Evolutionary conservation across 225 moss, liverwort and hornwort genomes (phyloP).

Genomic region (Physcomitrellopsis africana): DNA sequence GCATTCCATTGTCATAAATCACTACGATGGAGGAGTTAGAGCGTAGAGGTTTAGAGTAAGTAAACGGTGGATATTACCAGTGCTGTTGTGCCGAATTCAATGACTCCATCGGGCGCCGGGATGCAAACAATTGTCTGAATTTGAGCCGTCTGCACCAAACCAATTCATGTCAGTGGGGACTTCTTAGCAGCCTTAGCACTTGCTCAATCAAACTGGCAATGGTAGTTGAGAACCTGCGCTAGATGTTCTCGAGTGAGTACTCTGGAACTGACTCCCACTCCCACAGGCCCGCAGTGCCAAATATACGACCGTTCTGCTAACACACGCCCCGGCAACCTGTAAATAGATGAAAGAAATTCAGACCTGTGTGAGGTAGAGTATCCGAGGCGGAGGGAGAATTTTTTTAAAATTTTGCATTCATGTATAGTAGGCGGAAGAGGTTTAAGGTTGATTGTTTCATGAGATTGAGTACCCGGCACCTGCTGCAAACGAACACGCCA

Average conservation of each 20-base stretch:
- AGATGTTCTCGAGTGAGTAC: conserved; percentile 47
- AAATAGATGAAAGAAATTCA: not conserved
- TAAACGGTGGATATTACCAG: conserved; percentile 39
- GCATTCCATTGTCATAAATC: conserved; percentile 7
- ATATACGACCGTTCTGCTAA: conserved; percentile 32
- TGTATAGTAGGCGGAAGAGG: not conserved
- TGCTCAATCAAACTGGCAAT: not conserved
- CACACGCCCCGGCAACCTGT: conserved; percentile 69
- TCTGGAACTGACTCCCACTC: conserved; percentile 30
- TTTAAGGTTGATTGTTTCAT: conserved; percentile 10
- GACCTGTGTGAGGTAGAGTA: too few species aligned
- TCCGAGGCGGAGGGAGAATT: too few species aligned
- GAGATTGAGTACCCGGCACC: conserved; percentile 71
- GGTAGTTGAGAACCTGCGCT: conserved; percentile 57
- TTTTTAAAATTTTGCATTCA: not conserved
- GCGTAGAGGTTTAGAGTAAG: not conserved
- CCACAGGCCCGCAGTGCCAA: conserved; percentile 65
- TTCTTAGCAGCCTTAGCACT: too few species aligned
- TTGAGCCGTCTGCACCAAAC: too few species aligned
- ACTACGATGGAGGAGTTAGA: too few species aligned
- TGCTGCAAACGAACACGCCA: conserved; percentile 61
- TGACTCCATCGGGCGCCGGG: conserved; percentile 54
- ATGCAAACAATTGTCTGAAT: conserved; percentile 79
- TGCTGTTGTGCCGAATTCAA: conserved; percentile 72
- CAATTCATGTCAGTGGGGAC: too few species aligned